Conservation (phyloP, 1,284 basidiomycete genomes). For the Ceratobasidium sp. region DNA sequence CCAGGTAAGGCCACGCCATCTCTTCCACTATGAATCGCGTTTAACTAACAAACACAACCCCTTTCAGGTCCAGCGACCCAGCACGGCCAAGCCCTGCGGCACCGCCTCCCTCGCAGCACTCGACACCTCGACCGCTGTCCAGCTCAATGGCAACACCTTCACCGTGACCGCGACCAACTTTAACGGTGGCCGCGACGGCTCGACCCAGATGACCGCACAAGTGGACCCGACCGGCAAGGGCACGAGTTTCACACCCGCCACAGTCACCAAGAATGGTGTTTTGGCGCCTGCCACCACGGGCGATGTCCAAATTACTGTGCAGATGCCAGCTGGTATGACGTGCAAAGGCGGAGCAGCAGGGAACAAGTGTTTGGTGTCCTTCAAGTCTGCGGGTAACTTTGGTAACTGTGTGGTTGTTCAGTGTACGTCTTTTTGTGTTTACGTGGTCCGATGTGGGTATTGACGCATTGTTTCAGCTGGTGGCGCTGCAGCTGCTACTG, state of each 20-base stretch:
- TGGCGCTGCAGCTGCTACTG: not conserved
- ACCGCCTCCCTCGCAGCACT: conserved; percentile 10
- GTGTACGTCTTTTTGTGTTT: conserved; percentile 3
- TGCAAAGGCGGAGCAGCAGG: conserved; percentile 61
- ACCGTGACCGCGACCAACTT: conserved; percentile 33
- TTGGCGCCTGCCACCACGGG: conserved; percentile 53
- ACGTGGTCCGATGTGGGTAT: not conserved
- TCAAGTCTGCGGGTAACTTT: conserved; percentile 57
- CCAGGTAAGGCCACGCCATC: conserved; percentile 3
- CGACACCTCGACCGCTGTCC: conserved; percentile 14
- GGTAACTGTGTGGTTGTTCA: conserved; percentile 30
- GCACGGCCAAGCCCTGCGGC: conserved; percentile 14
- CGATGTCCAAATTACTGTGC: conserved; percentile 58
- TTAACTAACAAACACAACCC: not conserved
- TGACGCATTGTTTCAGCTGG: not conserved
- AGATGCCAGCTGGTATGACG: conserved; percentile 61
- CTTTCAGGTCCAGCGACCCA: conserved; percentile 3
- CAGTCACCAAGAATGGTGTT: conserved; percentile 9
- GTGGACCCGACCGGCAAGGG: conserved; percentile 32
- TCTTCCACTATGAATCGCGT: conserved; percentile 1
- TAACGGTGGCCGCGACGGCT: conserved; percentile 24
- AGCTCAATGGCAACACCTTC: conserved; percentile 15
- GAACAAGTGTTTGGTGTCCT: conserved; percentile 62
- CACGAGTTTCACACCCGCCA: conserved; percentile 5
- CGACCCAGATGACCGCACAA: conserved; percentile 17